These are phyloP conservation scores for Fusarium paranaense DNA, from an alignment of 2,329 filamentous ascomycete genomes.

Conservation along the genomic window DNA sequence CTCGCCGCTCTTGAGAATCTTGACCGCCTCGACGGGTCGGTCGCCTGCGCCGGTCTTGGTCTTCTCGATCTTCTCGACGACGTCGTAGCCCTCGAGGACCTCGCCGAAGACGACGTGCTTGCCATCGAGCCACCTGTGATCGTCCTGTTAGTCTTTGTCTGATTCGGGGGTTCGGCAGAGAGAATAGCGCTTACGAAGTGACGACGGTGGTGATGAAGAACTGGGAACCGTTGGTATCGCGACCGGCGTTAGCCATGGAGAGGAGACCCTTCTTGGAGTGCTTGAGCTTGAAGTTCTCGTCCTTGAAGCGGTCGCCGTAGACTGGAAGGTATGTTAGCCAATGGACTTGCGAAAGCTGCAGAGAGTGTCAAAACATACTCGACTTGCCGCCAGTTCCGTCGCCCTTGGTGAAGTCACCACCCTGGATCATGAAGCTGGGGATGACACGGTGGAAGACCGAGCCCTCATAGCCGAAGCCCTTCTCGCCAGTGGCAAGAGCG, in stretches of 20 bases:
- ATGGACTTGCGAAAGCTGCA: constrained; percentile 4
- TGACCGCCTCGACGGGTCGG: constrained; percentile 76
- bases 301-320: constrained; percentile 85
- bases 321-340: constrained; percentile 59
- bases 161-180: not conserved
- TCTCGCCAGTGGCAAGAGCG: constrained; percentile 85
- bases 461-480: constrained; percentile 85
- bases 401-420: constrained; percentile 86
- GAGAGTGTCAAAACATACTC: constrained; percentile 63
- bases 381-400: constrained; percentile 89
- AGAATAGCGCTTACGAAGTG: constrained; percentile 68
- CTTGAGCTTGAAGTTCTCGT: constrained; percentile 97
- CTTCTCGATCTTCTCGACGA: constrained; percentile 84
- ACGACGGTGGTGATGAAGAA: constrained; percentile 91
- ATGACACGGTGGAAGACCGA: constrained; percentile 92
- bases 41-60: constrained; percentile 72
- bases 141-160: constrained; percentile 2
- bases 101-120: constrained; percentile 90
- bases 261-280: constrained; percentile 87
- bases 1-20: constrained; percentile 87
- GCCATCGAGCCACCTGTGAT: constrained; percentile 80
- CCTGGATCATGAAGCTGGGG: constrained; percentile 92
- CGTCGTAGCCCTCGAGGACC: constrained; percentile 85
- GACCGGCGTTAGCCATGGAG: constrained; percentile 87
- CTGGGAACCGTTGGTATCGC: constrained; percentile 88